Conservation (phyloP, 164 flowering plant genomes). For the Magnolia officinalis region DNA sequence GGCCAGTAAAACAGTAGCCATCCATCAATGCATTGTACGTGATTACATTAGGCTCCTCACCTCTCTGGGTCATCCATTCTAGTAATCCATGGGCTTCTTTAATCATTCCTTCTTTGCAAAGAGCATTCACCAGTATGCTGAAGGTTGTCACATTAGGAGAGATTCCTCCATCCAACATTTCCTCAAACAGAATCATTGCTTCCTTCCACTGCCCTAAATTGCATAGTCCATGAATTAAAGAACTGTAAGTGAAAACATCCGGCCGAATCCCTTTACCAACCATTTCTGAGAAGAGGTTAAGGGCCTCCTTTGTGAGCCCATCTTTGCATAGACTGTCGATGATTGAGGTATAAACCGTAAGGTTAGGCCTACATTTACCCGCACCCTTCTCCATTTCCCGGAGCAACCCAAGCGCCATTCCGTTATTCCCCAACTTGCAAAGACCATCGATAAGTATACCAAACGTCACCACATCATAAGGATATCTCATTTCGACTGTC, state of each 20-base stretch:
- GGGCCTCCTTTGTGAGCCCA: neutral
- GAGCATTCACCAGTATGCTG: neutral
- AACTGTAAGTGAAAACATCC: neutral
- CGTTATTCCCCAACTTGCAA: neutral
- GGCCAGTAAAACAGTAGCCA: neutral
- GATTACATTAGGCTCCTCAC: neutral
- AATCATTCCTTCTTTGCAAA: slow-evolving; percentile 1
- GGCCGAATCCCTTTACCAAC: neutral
- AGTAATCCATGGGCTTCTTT: slow-evolving; percentile 2
- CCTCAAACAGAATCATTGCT: neutral
- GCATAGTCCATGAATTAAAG: neutral
- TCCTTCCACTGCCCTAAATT: neutral
- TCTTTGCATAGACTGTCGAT: neutral
- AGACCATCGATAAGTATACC: neutral
- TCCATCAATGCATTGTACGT: neutral
- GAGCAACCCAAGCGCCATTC: slow-evolving; percentile 2
- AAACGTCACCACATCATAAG: neutral
- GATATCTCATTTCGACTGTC: too few species aligned
- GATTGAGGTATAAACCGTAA: neutral
- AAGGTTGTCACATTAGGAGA: neutral
- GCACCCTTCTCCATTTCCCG: neutral
- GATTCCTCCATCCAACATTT: neutral
- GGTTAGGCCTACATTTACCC: neutral
- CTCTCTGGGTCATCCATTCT: slow-evolving; percentile 4
- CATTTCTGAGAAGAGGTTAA: neutral